phyloP scores from a whole-genome alignment of 768 basidiomycete species.

The Amanita pallidorosea region DNA sequence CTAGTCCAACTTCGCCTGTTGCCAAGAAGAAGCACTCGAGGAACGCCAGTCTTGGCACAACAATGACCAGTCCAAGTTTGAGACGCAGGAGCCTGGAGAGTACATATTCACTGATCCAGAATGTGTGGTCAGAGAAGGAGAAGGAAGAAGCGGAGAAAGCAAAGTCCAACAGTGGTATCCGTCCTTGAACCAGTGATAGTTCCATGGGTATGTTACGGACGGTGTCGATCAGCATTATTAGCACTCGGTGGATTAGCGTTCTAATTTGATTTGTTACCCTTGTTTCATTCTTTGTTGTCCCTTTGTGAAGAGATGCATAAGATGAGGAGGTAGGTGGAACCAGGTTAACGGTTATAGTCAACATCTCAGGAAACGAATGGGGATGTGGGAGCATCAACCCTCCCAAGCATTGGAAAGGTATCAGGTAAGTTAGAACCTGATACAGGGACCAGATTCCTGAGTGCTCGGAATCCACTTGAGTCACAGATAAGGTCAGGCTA shows the following conservation, averaged over 20 bases:
- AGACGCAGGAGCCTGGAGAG: conserved; percentile 87
- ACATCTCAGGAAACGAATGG: no score
- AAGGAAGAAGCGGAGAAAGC: conserved; percentile 5
- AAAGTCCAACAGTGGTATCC: not conserved
- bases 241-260: not conserved
- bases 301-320: not conserved
- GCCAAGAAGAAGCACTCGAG: conserved; percentile 68
- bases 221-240: not conserved
- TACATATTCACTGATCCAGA: conserved; percentile 91
- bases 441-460: no score
- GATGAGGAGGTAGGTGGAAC: not conserved
- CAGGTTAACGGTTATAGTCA: no score
- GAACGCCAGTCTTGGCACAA: conserved; percentile 84
- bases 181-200: not conserved
- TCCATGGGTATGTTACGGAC: not conserved
- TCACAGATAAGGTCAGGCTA: no score
- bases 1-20: conserved; percentile 21
- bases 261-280: not conserved
- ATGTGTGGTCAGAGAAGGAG: conserved; percentile 46
- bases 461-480: no score
- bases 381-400: no score
- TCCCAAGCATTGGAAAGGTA: no score
- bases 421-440: no score
- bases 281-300: not conserved
- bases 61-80: conserved; percentile 90